Evolutionary conservation across 495 filamentous ascomycete genomes (phyloP).

Genomic region (Penicillium paradoxum): DNA sequence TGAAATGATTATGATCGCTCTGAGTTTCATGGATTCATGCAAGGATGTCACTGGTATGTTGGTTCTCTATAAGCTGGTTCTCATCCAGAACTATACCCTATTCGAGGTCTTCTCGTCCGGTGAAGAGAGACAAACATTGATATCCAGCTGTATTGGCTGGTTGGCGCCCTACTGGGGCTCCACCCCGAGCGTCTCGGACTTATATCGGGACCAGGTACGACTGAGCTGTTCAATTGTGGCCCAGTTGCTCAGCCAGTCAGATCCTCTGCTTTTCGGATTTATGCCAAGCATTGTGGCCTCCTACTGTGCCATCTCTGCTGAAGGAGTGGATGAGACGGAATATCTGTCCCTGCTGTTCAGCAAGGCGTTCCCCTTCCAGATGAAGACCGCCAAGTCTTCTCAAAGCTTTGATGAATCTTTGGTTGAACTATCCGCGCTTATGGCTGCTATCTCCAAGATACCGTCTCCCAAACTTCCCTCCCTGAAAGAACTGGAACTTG

Average conservation of each 20-base stretch:
- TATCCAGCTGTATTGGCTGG: slow-evolving; percentile 82
- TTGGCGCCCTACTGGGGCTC: slow-evolving; percentile 91
- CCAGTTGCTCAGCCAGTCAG: slow-evolving; percentile 69
- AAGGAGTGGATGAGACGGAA: slow-evolving; percentile 58
- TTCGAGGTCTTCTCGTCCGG: slow-evolving; percentile 72
- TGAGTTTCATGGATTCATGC: slow-evolving; percentile 92
- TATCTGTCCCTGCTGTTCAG: slow-evolving; percentile 85
- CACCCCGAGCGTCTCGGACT: slow-evolving; percentile 63
- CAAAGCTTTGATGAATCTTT: slow-evolving; percentile 80
- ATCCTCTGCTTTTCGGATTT: slow-evolving; percentile 77
- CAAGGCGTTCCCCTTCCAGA: slow-evolving; percentile 82
- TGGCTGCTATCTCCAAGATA: slow-evolving; percentile 73
- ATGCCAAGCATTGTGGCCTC: slow-evolving; percentile 89
- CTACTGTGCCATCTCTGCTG: slow-evolving; percentile 68
- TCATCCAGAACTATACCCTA: slow-evolving; percentile 84
- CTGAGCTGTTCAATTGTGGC: slow-evolving; percentile 88
- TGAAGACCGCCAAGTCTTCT: slow-evolving; percentile 56
- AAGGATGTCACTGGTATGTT: slow-evolving; percentile 84
- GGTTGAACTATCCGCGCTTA: slow-evolving; percentile 80
- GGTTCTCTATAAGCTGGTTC: slow-evolving; percentile 85
- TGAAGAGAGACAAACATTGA: slow-evolving; percentile 66
- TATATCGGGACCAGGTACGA: slow-evolving; percentile 90
- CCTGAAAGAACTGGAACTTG: slow-evolving; percentile 69
- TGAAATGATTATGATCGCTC: slow-evolving; percentile 86
- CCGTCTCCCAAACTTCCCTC: slow-evolving; percentile 48